Evolutionary conservation across 345 rosid genomes (phyloP).

Genomic region (Bruguiera sexangula): DNA sequence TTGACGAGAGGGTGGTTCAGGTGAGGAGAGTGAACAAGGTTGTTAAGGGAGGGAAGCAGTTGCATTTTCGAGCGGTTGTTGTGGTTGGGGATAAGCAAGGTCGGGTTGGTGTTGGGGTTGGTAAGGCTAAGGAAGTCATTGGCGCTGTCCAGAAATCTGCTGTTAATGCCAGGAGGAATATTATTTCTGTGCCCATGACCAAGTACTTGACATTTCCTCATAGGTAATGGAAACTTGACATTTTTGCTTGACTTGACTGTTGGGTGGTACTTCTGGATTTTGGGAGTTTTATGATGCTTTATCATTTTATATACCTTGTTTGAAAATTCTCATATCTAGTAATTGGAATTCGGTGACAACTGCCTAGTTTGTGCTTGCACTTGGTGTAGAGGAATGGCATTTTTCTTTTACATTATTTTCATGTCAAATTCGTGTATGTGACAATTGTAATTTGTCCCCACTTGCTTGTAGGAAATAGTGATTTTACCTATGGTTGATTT

Average conservation of each 20-base stretch:
- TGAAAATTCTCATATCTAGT: too few relatives aligned
- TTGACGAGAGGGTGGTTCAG: conserved; percentile 87
- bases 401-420: too few relatives aligned
- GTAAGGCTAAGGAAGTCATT: conserved; percentile 78
- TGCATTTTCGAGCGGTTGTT: conserved; percentile 75
- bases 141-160: conserved; percentile 80
- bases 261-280: too few relatives aligned
- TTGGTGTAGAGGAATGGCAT: too few relatives aligned
- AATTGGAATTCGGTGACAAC: too few relatives aligned
- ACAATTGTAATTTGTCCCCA: too few relatives aligned
- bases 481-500: too few relatives aligned
- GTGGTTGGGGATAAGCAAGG: conserved; percentile 88
- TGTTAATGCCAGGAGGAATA: conserved; percentile 67
- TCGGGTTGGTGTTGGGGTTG: conserved; percentile 80
- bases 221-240: conserved; percentile 36
- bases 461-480: too few relatives aligned
- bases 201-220: conserved; percentile 87
- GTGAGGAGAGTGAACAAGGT: conserved; percentile 82
- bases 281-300: too few relatives aligned
- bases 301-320: too few relatives aligned
- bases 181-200: conserved; percentile 78
- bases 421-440: too few relatives aligned
- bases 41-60: conserved; percentile 87
- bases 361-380: too few relatives aligned
- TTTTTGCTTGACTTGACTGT: background rate